Evolutionary conservation across 805 yeast genomes (phyloP), one percentile per base, ranked within the genome.

Genomic region (Saccharomyces eubayanus): DNA sequence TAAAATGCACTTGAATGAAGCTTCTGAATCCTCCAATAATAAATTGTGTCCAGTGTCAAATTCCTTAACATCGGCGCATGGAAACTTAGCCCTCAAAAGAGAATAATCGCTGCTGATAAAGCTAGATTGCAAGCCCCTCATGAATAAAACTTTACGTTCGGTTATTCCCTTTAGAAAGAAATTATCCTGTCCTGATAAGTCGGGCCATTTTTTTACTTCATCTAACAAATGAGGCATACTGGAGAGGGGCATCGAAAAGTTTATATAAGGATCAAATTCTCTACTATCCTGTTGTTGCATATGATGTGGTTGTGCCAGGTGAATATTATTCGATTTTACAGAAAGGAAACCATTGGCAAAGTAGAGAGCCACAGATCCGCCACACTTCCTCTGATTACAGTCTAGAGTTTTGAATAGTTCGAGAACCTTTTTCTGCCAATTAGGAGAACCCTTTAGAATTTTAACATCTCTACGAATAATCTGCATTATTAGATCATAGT

Each of bases 51-150:
- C 65, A 3, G 70, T 59, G 31, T 65, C 52, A 53, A 71, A 63
- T 47, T 62, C 66, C 8, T 53, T 50, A 1, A 72, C 55, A 14
- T 45, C 43, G 8, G 57, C 51, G 12, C 60, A 62, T 1, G 70
- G 70, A 51, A 68, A 72, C 5, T 50, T 52, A 31, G 57, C 52
- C 20, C 56, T 51, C 4, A 68, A 53, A 28, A 53, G 14, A 55
- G 56, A 40, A 66, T 68, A 48, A 48, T 71, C 56, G 3, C 68
- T 68, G 14, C 61, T 62, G 14, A 81, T 72, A 53, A 80, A 76
- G 0, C 65, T 61, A 1, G 83, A 77, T 14, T 69, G 53, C 16
- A 63, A 53, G 3, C 78, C 84, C 53, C 73, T 72, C 62, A 81
- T 65, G 49, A 81, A 74, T 46, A 77, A 57, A 2, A 75, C 72